Base-by-base conservation (phyloP, 305 asterid species). In the Petunia hybrid region DNA sequence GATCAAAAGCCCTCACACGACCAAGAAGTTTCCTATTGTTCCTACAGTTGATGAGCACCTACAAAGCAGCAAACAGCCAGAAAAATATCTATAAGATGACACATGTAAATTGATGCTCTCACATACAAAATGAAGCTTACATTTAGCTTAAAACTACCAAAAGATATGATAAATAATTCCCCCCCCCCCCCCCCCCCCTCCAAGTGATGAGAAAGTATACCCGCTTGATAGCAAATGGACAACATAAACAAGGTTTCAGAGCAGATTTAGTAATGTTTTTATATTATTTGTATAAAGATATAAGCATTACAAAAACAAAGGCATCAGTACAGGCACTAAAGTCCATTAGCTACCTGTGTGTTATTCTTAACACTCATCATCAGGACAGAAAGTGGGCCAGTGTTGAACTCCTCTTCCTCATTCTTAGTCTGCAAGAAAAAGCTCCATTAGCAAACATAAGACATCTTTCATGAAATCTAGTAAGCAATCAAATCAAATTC, bases 371-470 rank as follows among this genome's bases (percentile, higher is more conserved):
- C 99, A 88, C 99, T 95, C 97, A 95, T 86, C 97, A 92, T 91
- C 85, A 95, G 83, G 82, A 95, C 89, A 78, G 97, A 93, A 22
- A 95, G 94, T 39, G 98, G 98, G 41, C 99, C 99, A 1, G 99
- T 95, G 90, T 91, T 95, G 88, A 95, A 95, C 87, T 95, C 99
- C 88, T 95, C 99, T 78, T 95, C 99, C 90, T 95, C 99, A 68
- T 88, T 95, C 89, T 93, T 95, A 1, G 16, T 87, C 92, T 91
- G 91, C 69, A 59, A 74, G 66, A 81, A 38, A 82, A 79, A 78
- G 36, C 60, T 12, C 38, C 45, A 80, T 51, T 9, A 16, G 46
- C 39, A 16, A 48, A 66, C 4, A 40, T 16, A 38, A 57, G 22
- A 62, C 43, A 78, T 48, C 35, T 7, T 5, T 39, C 53, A 41